Evolutionary conservation across 129 eudicot genomes (phyloP), one percentile per base, ranked within the genome.

Genomic region (Calendula officinalis): DNA sequence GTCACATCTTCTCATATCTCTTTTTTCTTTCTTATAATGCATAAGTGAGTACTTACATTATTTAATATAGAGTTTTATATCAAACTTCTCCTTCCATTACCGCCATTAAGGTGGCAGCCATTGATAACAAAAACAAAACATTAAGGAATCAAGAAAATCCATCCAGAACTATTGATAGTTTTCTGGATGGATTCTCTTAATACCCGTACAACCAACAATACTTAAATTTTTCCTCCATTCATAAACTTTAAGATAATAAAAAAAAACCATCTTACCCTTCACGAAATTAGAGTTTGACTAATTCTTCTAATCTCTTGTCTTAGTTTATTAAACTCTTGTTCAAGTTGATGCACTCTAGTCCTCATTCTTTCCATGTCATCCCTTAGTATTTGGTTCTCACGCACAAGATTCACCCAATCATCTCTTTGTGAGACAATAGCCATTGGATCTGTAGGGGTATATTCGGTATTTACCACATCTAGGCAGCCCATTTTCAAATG

Each of bases 311-410:
- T 57, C 48, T 87, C 84, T 61, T 76, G 84, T 73, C 72, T 91
- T 53, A 91, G 68, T 16, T 66, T 77, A 64, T 71, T 56, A 57
- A 88, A 85, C 44, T 88, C 91, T 39, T 83, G 56, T 71, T 91
- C 98, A 11, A 91, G 91, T 67, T 88, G 89, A 48, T 77, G 77
- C 56, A 91, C 95, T 79, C 91, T 66, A 12, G 76, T 56, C 50
- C 76, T 81, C 91, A 87, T 87, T 49, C 56, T 66, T 43, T 88
- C 95, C 87, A 91, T 78, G 79, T 79, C 86, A 66, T 44, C 85
- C 71, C 80, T 87, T 42, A 91, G 64, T 27, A 59, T 81, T 37
- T 78, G 89, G 77, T 85, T 91, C 60, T 88, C 90, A 6, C 80
- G 82, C 13, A 85, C 87, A 64, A 85, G 80, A 22, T 79, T 81